A percentile compares a stretch with the other conserved stretches of the same genome.
Evolutionary conservation across 2,329 filamentous ascomycete genomes (phyloP).

Genomic region (Tolypocladium amazonense): DNA sequence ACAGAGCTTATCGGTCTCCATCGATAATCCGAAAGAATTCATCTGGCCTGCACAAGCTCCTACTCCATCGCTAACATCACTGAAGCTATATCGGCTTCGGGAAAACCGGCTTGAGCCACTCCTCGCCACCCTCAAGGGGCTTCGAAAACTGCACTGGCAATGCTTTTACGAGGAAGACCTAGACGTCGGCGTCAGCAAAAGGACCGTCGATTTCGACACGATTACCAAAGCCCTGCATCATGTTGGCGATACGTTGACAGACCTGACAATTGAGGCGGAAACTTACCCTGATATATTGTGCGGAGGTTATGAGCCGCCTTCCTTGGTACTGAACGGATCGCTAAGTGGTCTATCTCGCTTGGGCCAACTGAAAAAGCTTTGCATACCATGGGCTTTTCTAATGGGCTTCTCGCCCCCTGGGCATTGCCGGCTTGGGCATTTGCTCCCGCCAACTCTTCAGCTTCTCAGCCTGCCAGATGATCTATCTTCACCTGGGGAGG

Average conservation of each 20-base stretch:
- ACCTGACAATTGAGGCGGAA: not conserved
- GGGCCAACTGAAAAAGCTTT: not conserved
- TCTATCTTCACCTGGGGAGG: not conserved
- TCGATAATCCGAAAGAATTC: slow-evolving; percentile 5
- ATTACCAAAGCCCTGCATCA: not conserved
- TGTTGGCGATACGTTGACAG: not conserved
- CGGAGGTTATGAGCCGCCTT: not conserved
- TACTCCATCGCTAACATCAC: not conserved
- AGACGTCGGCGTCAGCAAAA: not conserved
- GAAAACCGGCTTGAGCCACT: slow-evolving; percentile 4
- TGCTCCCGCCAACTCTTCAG: not conserved
- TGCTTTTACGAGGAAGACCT: not conserved
- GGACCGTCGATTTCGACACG: not conserved
- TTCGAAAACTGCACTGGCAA: not conserved
- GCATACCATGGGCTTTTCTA: not conserved
- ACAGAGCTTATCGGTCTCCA: not conserved
- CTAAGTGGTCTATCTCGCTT: not conserved
- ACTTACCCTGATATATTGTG: not conserved
- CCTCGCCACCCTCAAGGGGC: not conserved
- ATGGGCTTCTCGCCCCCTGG: slow-evolving; percentile 1
- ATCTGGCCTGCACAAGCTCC: slow-evolving; percentile 2
- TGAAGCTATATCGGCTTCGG: slow-evolving; percentile 4
- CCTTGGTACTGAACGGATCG: not conserved
- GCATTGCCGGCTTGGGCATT: not conserved
- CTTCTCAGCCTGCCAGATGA: not conserved